Evolutionary conservation across 2,329 filamentous ascomycete genomes (phyloP).

Genomic region (Aspergillus sp.): DNA sequence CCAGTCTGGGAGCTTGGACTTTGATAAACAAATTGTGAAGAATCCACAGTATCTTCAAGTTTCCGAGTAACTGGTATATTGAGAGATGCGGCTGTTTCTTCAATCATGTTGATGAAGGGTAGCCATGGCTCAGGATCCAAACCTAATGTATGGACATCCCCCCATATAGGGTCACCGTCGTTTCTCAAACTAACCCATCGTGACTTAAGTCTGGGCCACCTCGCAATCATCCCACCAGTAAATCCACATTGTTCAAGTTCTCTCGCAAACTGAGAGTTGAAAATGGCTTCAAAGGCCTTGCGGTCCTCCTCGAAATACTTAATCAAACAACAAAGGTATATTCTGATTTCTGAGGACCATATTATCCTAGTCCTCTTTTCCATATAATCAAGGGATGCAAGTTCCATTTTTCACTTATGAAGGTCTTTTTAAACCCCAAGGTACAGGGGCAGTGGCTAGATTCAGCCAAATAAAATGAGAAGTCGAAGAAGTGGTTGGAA

Average conservation of each 20-base stretch:
- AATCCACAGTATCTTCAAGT: conserved; percentile 13
- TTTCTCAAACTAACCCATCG: conserved; percentile 26
- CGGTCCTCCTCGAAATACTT: not conserved
- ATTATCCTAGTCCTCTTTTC: not conserved
- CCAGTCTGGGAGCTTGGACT: not conserved
- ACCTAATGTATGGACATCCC: conserved; percentile 20
- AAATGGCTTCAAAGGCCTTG: conserved; percentile 20
- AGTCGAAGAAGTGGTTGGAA: too few species aligned
- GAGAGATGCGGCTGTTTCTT: conserved; percentile 7
- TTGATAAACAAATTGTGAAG: not conserved
- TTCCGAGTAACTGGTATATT: conserved; percentile 9
- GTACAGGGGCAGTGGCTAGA: too few species aligned
- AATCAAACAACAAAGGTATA: not conserved
- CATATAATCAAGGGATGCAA: not conserved
- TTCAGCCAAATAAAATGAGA: too few species aligned
- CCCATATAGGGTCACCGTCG: conserved; percentile 21
- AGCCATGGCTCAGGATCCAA: conserved; percentile 21
- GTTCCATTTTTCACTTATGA: too few species aligned
- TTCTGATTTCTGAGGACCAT: not conserved
- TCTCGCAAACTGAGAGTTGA: conserved; percentile 25
- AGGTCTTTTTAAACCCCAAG: too few species aligned
- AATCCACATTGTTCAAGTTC: conserved; percentile 24
- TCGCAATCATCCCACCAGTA: not conserved
- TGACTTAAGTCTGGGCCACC: not conserved
- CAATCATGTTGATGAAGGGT: conserved; percentile 13